Conservation (phyloP, 352 stramenopile genomes). For the Achlya hypogyna region DNA sequence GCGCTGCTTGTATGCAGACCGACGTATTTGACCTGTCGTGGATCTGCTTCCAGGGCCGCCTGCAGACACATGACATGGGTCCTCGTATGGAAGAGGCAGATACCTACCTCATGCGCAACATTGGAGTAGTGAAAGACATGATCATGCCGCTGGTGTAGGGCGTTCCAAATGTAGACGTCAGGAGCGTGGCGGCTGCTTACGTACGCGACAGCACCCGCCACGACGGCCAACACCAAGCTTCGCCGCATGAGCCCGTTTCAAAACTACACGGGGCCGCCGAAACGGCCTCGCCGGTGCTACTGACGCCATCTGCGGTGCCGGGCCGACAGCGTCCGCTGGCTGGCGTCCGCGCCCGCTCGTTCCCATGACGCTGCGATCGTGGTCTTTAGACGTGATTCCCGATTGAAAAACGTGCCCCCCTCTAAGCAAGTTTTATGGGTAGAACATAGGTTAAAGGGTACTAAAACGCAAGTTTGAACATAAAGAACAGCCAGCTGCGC, state of each 20-base stretch:
- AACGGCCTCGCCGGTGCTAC: background rate
- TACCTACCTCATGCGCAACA: constrained; percentile 1
- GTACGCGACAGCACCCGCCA: background rate
- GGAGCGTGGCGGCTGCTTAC: no score
- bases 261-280: no score
- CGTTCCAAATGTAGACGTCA: constrained; percentile 3
- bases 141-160: background rate
- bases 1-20: background rate
- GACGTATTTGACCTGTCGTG: constrained; percentile 9
- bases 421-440: background rate
- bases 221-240: background rate
- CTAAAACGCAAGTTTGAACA: background rate
- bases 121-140: constrained; percentile 3
- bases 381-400: no score
- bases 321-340: background rate
- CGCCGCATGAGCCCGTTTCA: background rate
- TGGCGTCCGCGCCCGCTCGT: background rate
- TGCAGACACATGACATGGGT: background rate
- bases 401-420: background rate
- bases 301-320: background rate
- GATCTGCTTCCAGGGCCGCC: background rate
- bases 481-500: background rate
- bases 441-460: background rate
- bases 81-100: background rate
- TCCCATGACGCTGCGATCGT: background rate